Percentiles rank a stretch among this genome's conserved stretches.
phyloP scores from a whole-genome alignment of 768 basidiomycete species.

The Tulasnella sp. region DNA sequence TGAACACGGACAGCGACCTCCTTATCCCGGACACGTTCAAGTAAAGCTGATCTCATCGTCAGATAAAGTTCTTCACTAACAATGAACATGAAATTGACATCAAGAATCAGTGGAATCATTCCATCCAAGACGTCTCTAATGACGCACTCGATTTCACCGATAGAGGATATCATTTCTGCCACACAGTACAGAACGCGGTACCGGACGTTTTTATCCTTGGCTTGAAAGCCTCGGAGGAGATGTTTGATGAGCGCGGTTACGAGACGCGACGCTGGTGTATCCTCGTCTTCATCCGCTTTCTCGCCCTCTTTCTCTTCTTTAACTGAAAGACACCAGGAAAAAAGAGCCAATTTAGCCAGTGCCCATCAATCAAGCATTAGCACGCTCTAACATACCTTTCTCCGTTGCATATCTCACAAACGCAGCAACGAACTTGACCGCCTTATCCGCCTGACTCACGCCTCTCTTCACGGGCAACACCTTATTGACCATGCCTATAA shows the following conservation, averaged over 20 bases:
- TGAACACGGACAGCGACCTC: conserved; percentile 68
- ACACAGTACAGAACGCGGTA: conserved; percentile 71
- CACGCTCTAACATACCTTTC: conserved; percentile 43
- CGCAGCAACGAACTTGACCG: conserved; percentile 70
- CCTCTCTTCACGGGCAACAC: conserved; percentile 75
- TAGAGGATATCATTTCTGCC: conserved; percentile 64
- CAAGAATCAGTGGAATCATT: not conserved
- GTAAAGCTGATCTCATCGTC: conserved; percentile 46
- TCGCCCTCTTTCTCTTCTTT: conserved; percentile 31
- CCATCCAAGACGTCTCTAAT: too few species aligned
- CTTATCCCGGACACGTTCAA: conserved; percentile 70
- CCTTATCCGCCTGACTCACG: conserved; percentile 56
- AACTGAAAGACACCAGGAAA: conserved; percentile 18
- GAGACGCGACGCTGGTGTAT: too few species aligned
- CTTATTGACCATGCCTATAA: conserved; percentile 56
- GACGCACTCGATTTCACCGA: conserved; percentile 80
- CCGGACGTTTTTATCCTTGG: conserved; percentile 68
- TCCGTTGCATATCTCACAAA: conserved; percentile 69
- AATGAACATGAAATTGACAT: too few species aligned
- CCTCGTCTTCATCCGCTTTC: conserved; percentile 33
- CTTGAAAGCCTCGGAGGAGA: conserved; percentile 63
- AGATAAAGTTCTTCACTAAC: conserved; percentile 75
- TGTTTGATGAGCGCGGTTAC: conserved; percentile 60
- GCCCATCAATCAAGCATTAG: not conserved
- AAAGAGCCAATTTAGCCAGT: too few species aligned